phyloP scores from a whole-genome alignment of 352 stramenopile genomes.

The Elongisporangium undulatum region DNA sequence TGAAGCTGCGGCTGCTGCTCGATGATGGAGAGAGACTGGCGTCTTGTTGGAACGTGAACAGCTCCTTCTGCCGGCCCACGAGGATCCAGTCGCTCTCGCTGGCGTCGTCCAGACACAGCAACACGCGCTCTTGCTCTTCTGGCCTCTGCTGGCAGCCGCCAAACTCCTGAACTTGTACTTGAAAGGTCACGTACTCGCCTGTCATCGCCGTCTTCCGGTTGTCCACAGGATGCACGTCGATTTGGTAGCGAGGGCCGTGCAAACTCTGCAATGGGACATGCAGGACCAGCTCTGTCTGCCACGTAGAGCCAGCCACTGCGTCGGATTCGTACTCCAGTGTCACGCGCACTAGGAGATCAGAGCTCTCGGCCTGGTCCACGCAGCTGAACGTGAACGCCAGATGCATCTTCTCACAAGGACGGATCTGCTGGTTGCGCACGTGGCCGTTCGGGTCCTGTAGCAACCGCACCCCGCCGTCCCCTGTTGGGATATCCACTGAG shows the following conservation, averaged over 20 bases:
- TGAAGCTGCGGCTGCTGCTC: slow-evolving; percentile 18
- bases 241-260: slow-evolving; percentile 26
- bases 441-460: slow-evolving; percentile 33
- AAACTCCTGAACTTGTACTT: slow-evolving; percentile 25
- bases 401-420: slow-evolving; percentile 26
- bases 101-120: slow-evolving; percentile 44
- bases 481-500: slow-evolving; percentile 7
- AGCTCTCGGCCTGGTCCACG: background rate
- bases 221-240: slow-evolving; percentile 29
- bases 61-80: slow-evolving; percentile 56
- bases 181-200: slow-evolving; percentile 46
- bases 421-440: slow-evolving; percentile 21
- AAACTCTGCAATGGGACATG: slow-evolving; percentile 20
- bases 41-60: slow-evolving; percentile 19
- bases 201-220: slow-evolving; percentile 3
- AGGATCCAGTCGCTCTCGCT: slow-evolving; percentile 67
- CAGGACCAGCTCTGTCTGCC: slow-evolving; percentile 17
- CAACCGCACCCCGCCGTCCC: slow-evolving; percentile 4
- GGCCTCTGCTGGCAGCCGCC: slow-evolving; percentile 10
- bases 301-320: background rate
- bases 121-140: slow-evolving; percentile 6
- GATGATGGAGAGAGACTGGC: background rate
- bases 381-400: slow-evolving; percentile 33
- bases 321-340: slow-evolving; percentile 7
- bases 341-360: slow-evolving; percentile 2